Base-by-base conservation (phyloP, 139 green algal species). In the Eudorina sp. region DNA sequence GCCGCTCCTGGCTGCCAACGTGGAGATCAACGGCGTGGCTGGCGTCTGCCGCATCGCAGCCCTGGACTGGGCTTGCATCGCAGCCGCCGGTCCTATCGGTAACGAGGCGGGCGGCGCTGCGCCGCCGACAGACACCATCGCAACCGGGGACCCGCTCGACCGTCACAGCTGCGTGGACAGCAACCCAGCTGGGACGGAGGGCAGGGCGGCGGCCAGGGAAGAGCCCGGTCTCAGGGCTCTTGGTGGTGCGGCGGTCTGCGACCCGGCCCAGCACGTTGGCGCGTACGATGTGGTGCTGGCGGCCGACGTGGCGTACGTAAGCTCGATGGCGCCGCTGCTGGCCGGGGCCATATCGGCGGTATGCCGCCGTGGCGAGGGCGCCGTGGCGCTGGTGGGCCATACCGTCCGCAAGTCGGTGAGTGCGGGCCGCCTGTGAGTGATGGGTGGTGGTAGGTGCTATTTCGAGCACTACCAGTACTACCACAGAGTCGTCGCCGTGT, bases 321-420 rank as follows among this genome's bases (percentile, higher is more conserved):
- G 64, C 45, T n/a, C 45, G 5, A 7, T 69, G 64, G 81, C 46
- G 19, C 81, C 64, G 46, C 64, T 87, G 64, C 81, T 87, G 62
- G 81, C 81, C 6, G 81, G 78, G 62, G 25, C 45, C 13, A 78
- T 78, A 16, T 45, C 64, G 3, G 46, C 64, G 3, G 55, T 87
- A 23, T 53, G n/a, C n/a, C 8, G 45, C n/a, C 1, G 23, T 1
- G n/a, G 45, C 11, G 21, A n/a, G n/a, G n/a, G 31, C 36, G 80
- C 45, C 9, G 78, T 68, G 23, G 81, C 38, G 45, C 1, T 87
- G 18, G 43, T 87, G 21, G 81, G 62, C 16, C 81, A 87, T 18
- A 87, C 81, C 3, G n/a, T 68, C 0, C 81, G 81, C 16, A 87
- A 87, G 25, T 87, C 81, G 79, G 79, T 86, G 79, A 76, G 79